phyloP scores from a whole-genome alignment of 306 rosid genomes.

The Malus sylvestris region DNA sequence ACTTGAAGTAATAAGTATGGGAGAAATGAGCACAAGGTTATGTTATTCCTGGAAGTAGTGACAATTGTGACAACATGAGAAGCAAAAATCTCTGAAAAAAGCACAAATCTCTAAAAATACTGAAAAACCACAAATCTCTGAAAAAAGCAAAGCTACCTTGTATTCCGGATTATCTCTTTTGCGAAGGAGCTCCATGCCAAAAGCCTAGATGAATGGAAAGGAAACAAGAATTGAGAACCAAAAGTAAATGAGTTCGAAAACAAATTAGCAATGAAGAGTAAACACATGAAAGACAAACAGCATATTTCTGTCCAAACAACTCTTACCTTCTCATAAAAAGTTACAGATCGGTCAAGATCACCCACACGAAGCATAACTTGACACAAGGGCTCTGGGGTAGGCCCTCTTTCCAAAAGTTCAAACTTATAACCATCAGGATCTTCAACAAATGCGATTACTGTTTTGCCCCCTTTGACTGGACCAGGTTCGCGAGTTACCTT shows the following conservation, averaged over 20 bases:
- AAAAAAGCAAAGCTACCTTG: conserved; percentile 48
- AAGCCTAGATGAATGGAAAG: conserved; percentile 44
- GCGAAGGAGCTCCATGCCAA: conserved; percentile 91
- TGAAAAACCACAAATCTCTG: background rate
- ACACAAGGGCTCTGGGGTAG: conserved; percentile 84
- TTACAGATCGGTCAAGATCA: conserved; percentile 82
- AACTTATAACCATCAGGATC: conserved; percentile 96
- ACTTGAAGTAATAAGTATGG: conserved; percentile 18
- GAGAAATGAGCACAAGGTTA: background rate
- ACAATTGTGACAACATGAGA: background rate
- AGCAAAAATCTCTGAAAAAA: background rate
- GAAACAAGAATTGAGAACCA: background rate
- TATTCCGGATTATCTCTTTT: conserved; percentile 77
- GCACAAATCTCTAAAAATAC: background rate
- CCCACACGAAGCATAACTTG: conserved; percentile 98
- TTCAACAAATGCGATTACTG: conserved; percentile 66
- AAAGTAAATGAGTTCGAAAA: conserved; percentile 8
- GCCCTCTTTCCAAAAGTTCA: conserved; percentile 78
- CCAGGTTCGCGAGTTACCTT: conserved; percentile 75
- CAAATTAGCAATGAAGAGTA: background rate
- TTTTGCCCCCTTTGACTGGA: conserved; percentile 66
- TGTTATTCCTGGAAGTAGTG: background rate
- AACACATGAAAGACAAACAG: background rate
- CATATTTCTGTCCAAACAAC: conserved; percentile 2
- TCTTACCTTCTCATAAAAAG: conserved; percentile 86